Base-by-base conservation (phyloP, 176 grass and related monocot species). In the Lolium perenne region DNA sequence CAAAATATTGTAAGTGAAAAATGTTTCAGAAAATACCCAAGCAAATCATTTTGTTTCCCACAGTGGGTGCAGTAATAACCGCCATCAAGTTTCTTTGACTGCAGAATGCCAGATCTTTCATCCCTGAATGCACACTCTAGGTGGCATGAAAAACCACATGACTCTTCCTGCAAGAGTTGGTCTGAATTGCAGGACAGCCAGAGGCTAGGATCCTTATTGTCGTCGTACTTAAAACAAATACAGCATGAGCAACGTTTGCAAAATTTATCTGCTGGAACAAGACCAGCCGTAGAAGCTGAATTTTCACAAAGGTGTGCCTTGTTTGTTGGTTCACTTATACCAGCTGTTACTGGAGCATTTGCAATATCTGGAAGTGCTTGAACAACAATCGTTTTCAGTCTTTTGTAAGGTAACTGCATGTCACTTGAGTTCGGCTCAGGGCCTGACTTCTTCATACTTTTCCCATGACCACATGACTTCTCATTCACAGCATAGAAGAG, bases 141-240 rank as follows among this genome's bases (percentile, higher is more conserved):
- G 38, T 94, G 92, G 62, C 80, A 94, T 23, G 86, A 88, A 26
- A 84, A 82, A 43, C 89, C 83, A 81, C 92, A 94, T 9, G 82
- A 86, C 50, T 82, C 76, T 83, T 56, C 85, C 26, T 86, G 83
- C 32, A 62, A 79, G 62, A 55, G 51, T 47, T 87, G 63, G 50
- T 92, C 94, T 29, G 89, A 84, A 69, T 45, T 81, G 68, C 92
- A 91, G 50, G 87, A 58, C 15, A 94, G 83, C 92, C 89, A 94
- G 17, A 91, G 86, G 80, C 75, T 91, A 83, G 86, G 89, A 60
- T 94, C 92, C 82, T 91, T 91, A 26, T 94, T 87, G 55, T 89
- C 86, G 80, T 94, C 92, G 76, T 89, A 86, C 43, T 94, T 87
- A 64, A 81, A 82, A 85, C 86, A 94, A 60, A 94, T 89, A 71